Conservation (phyloP, 1,284 basidiomycete species). For the Filobasidium uniguttulatum region DNA sequence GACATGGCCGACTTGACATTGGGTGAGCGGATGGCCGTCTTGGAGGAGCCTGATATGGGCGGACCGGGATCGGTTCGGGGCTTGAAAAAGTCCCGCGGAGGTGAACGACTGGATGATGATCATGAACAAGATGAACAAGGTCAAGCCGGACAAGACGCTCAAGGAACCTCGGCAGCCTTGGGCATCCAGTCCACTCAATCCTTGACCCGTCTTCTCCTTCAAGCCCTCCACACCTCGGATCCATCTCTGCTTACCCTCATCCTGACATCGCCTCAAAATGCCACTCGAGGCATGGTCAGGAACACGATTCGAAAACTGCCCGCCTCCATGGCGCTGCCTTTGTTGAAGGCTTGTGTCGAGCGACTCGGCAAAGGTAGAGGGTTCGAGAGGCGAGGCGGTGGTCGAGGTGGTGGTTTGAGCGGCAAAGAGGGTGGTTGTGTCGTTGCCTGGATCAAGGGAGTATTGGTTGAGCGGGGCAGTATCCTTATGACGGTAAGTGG, state of each 20-base stretch:
- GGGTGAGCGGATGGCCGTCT: slow-evolving; percentile 66
- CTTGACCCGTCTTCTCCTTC: slow-evolving; percentile 83
- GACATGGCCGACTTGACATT: slow-evolving; percentile 78
- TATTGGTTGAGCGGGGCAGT: slow-evolving; percentile 73
- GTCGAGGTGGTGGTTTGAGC: slow-evolving; percentile 66
- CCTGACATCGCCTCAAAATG: slow-evolving; percentile 51
- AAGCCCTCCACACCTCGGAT: slow-evolving; percentile 93
- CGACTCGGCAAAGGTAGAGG: slow-evolving; percentile 71
- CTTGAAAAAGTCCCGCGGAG: slow-evolving; percentile 16
- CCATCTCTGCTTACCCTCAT: slow-evolving; percentile 76
- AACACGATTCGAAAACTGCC: slow-evolving; percentile 81
- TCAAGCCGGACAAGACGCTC: slow-evolving; percentile 7
- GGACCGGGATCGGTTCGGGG: slow-evolving; percentile 19
- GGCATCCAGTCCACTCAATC: slow-evolving; percentile 64
- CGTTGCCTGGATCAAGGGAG: slow-evolving; percentile 77
- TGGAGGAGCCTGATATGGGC: slow-evolving; percentile 25
- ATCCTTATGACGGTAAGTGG: slow-evolving; percentile 80
- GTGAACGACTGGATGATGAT: slow-evolving; percentile 10
- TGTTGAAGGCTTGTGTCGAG: slow-evolving; percentile 80
- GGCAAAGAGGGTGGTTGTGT: slow-evolving; percentile 72
- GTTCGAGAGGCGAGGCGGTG: slow-evolving; percentile 43
- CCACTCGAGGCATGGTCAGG: slow-evolving; percentile 63
- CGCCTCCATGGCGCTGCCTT: slow-evolving; percentile 72
- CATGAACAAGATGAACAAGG: neutral
- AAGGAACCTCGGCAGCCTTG: slow-evolving; percentile 20